These are phyloP conservation scores for Solanum chiquidenum DNA, from an alignment of 257 asterid species.

Conservation along the genomic window DNA sequence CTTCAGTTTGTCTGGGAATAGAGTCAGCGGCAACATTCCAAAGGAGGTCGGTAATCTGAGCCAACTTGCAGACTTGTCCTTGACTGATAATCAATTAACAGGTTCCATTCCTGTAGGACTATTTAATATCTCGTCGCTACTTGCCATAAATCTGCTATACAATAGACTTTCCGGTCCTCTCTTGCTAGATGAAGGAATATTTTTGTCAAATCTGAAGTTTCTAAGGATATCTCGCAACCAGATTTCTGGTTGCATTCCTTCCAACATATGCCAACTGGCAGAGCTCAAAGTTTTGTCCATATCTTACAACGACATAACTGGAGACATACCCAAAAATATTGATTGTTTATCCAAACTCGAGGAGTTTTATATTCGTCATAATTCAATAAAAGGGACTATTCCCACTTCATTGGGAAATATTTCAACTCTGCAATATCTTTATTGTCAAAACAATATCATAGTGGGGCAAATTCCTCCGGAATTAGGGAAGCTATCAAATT, in stretches of 20 bases:
- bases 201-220: not conserved
- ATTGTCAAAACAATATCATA: too few species aligned
- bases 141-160: rapidly evolving
- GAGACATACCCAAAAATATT: too few species aligned
- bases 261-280: not conserved
- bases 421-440: not conserved
- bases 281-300: too few species aligned
- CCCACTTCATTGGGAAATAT: not conserved
- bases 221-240: not conserved
- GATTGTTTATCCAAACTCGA: not conserved
- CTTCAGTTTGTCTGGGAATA: not conserved
- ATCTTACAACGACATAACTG: too few species aligned
- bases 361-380: rapidly evolving
- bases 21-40: not conserved
- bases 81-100: rapidly evolving
- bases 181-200: not conserved
- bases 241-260: not conserved
- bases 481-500: not conserved
- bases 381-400: not conserved
- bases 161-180: not conserved
- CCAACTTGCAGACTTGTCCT: rapidly evolving
- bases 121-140: not conserved
- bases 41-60: not conserved
- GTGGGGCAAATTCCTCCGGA: not conserved
- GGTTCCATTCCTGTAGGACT: not conserved